Base-by-base conservation (phyloP, 257 asterid genomes). In the Solanum tarapatanum region DNA sequence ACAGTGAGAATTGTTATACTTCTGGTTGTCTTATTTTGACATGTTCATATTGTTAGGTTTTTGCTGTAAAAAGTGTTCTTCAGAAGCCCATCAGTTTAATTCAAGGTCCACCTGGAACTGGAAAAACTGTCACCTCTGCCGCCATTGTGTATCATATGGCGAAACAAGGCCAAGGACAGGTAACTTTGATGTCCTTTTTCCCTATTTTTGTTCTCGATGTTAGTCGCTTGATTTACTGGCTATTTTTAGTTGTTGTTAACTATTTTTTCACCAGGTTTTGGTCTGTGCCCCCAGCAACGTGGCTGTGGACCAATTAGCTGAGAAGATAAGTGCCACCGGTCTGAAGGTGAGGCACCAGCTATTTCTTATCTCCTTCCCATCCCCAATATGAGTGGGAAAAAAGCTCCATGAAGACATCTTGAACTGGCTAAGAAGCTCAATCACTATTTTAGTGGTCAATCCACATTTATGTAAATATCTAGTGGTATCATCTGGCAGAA, bases 231-330 rank as follows among this genome's bases (percentile, higher is more conserved):
- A 28, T 48, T 45, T 82, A 28, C 6, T 48, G 85, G 39, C 24
- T 43, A 19, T 48, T 79, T 58, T 70, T 43, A 73, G 79, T 35
- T 17, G 35, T 72, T 84, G 35, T 72, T 84, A 43, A 82, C 85
- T 88, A 35, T 28, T 66, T 85, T 87, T 72, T 28, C 83, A 86
- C 86, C 93, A 97, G 99, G 99, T 97, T 91, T 92, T 97, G 93
- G 99, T 96, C 58, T 97, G 99, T 90, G 99, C 99, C 91, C 99
- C 99, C 84, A 97, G 99, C 94, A 97, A 96, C 84, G 99, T 97
- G 88, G 99, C 99, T 89, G 99, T 97, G 7, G 99, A 97, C 87
- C 99, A 97, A 93, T 96, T 96, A 87, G 99, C 99, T 88, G 99
- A 97, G 89, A 97, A 97, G 92, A 97, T 97, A 86, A 97, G 99